Conservation (phyloP, 129 eudicot species). For the Pittosporum tobira region DNA sequence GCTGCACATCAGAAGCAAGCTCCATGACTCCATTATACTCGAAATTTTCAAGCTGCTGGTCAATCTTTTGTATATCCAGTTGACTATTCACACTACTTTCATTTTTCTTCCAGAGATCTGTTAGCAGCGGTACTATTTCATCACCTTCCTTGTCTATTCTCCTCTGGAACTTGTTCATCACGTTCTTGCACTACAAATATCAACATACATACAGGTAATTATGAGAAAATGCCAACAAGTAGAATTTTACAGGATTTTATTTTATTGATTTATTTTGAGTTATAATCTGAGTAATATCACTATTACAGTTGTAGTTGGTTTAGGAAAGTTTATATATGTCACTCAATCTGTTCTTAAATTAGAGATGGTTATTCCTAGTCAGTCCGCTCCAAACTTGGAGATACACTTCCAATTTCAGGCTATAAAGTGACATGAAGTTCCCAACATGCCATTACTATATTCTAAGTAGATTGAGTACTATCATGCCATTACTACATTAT, state of each 20-base stretch:
- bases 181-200: constrained; percentile 68
- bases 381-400: neutral
- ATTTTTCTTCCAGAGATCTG: constrained; percentile 70
- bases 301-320: too few species aligned
- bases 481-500: neutral
- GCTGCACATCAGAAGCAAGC: constrained; percentile 65
- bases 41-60: constrained; percentile 44
- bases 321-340: too few species aligned
- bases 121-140: constrained; percentile 59
- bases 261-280: too few species aligned
- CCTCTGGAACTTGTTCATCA: constrained; percentile 56
- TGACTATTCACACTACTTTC: constrained; percentile 42
- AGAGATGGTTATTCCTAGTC: too few species aligned
- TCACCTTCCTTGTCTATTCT: constrained; percentile 75
- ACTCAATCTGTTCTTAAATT: too few species aligned
- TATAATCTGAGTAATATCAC: too few species aligned
- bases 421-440: too few species aligned
- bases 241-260: too few species aligned
- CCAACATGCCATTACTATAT: too few species aligned
- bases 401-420: neutral
- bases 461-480: too few species aligned
- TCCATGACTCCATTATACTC: constrained; percentile 67
- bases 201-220: neutral
- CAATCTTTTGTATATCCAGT: constrained; percentile 55
- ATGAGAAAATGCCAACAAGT: neutral